Evolutionary conservation across 768 basidiomycete genomes (phyloP).

Genomic region (Lactarius sanguifluus): DNA sequence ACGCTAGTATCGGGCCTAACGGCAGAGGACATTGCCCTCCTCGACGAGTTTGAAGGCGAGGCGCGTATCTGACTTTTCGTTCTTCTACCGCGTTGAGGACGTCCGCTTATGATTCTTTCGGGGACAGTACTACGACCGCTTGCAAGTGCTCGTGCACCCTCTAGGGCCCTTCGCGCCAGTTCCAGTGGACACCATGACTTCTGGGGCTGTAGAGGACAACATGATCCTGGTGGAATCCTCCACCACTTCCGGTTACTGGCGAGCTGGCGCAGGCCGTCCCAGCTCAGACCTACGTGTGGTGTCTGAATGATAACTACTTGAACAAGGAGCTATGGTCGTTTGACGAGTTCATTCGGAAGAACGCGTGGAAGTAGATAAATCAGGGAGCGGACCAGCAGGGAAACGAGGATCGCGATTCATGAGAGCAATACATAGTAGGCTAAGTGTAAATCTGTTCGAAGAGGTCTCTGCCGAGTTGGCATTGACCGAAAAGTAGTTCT

Average conservation of each 20-base stretch:
- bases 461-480: no score
- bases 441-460: no score
- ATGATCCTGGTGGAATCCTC: constrained; percentile 43
- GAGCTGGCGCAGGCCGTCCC: constrained; percentile 41
- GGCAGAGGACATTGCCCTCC: constrained; percentile 55
- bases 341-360: constrained; percentile 71
- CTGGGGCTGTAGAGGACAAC: constrained; percentile 33
- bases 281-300: constrained; percentile 79
- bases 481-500: no score
- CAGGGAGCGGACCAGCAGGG: constrained; percentile 32
- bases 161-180: constrained; percentile 45
- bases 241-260: constrained; percentile 40
- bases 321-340: constrained; percentile 73
- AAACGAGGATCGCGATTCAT: constrained; percentile 35
- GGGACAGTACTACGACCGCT: constrained; percentile 68
- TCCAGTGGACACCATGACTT: constrained; percentile 21
- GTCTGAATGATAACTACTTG: constrained; percentile 43
- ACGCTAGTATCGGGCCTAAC: constrained; percentile 76
- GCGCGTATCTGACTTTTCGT: constrained; percentile 43
- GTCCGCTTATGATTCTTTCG: neutral
- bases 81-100: neutral
- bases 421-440: no score
- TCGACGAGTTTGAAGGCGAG: constrained; percentile 83
- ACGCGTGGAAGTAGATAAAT: constrained; percentile 77
- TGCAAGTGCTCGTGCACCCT: constrained; percentile 53